Evolutionary conservation across 164 flowering plant genomes (phyloP), one percentile per base, ranked within the genome.

Genomic region (Piper longum): DNA sequence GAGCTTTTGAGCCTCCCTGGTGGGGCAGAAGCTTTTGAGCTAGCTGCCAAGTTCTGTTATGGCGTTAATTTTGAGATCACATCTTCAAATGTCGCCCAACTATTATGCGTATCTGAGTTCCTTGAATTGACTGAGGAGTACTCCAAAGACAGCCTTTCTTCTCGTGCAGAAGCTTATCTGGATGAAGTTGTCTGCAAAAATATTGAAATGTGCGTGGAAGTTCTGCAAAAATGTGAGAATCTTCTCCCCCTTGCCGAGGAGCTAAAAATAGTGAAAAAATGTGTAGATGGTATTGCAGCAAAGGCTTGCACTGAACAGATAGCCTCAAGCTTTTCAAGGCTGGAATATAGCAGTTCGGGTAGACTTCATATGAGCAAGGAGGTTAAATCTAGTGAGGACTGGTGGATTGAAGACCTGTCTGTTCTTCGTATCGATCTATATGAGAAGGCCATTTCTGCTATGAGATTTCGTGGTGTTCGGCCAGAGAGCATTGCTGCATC

Each of bases 111-210:
- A 41, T 79, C 97, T 41, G 90, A 92, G 66, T 88, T 82, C 79
- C 98, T 92, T 16, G 96, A 92, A 77, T 89, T 92, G 98, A 78
- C 84, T 8, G 98, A 92, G 61, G 89, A 82, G 36, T 88, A 78
- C 64, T 81, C 90, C 7, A 79, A 82, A 55, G 89, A 83, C 62
- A 89, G 85, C 73, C 90, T 92, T 62, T 80, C 75, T 45, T 80
- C 83, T 16, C 84, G 96, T 8, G 80, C 91, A 16, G 96, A 85
- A 72, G 91, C 82, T 55, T 88, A 87, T 71, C 76, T 92, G 9
- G 85, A 89, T 7, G 74, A 73, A 59, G 69, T 86, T 41, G 83
- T 85, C 18, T 85, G 87, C 81, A 85, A 84, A 77, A 83, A 68
- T 72, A 83, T 87, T 52, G 90, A 88, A 68, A 75, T 81, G 81